A percentile compares a stretch with the other conserved stretches of the same genome.
Conservation (phyloP, 768 basidiomycete species). For the Rossbeevera mucosa region DNA sequence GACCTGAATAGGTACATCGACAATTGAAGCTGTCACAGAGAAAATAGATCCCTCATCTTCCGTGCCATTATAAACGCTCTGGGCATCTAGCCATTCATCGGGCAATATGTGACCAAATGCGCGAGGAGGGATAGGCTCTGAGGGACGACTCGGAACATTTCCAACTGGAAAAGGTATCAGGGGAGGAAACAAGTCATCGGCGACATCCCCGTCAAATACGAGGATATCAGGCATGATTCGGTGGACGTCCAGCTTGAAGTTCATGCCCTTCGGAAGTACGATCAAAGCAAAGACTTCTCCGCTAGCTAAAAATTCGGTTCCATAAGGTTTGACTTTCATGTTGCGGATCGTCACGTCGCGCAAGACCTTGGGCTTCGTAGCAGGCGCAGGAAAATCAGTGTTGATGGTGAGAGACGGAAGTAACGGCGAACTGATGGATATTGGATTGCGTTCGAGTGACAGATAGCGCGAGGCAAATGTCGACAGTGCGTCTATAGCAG, state of each 20-base stretch:
- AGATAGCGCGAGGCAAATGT: conserved; percentile 62
- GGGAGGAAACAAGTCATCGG: conserved; percentile 32
- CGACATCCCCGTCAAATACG: conserved; percentile 69
- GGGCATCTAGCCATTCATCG: conserved; percentile 57
- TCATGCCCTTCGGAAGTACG: conserved; percentile 66
- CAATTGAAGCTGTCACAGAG: conserved; percentile 58
- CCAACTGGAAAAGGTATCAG: conserved; percentile 12
- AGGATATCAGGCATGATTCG: conserved; percentile 72
- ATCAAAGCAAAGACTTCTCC: conserved; percentile 63
- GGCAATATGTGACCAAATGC: conserved; percentile 78
- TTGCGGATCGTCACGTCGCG: conserved; percentile 68
- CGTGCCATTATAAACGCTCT: conserved; percentile 38
- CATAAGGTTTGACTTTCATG: conserved; percentile 62
- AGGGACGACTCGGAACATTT: conserved; percentile 44
- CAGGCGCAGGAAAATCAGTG: conserved; percentile 61
- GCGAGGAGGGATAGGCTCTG: conserved; percentile 61
- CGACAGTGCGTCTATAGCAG: conserved; percentile 43
- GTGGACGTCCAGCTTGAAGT: conserved; percentile 58
- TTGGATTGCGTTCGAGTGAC: conserved; percentile 50
- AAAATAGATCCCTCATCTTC: conserved; percentile 53
- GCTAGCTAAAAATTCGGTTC: conserved; percentile 54
- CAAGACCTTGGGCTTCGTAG: conserved; percentile 60
- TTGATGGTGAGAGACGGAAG: conserved; percentile 44
- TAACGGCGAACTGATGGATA: conserved; percentile 55
- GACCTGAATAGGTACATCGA: conserved; percentile 72